Base-by-base conservation (phyloP, 306 rosid species). In the Astragalus membranaceus region DNA sequence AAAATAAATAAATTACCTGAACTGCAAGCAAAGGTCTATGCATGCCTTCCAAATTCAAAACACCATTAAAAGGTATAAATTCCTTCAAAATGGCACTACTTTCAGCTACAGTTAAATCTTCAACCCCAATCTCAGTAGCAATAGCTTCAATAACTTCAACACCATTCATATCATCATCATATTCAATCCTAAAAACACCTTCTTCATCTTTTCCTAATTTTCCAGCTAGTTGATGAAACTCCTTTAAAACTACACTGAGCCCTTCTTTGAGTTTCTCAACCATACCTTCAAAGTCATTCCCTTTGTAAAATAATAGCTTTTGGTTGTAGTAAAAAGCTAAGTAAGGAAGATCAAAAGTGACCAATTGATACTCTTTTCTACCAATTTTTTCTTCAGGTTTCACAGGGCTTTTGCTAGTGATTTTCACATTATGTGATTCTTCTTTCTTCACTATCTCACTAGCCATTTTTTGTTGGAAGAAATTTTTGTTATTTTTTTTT, bases 251-350 rank as follows among this genome's bases (percentile, higher is more conserved):
- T 6, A 74, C 77, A 10, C 60, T 67, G 0, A 94, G 83, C 11
- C 97, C 92, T n/a, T 84, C 81, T 52, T 94, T 94, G 9, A 94
- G 57, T 41, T 84, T 94, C 80, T 78, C 75, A 5, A 88, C 99
- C 80, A 73, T 78, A 11, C 72, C 84, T 9, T 81, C 90, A 64
- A 72, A 90, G 55, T 82, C 86, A 0, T 26, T 76, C 1, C 90
- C 97, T 36, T 79, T 83, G 88, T 88, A 94, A 17, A 94, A 76
- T 7, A 94, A 44, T 4, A 94, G 57, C 87, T 94, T 94, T 52
- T 94, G 99, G 87, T 94, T 94, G 83, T 94, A 94, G 86, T 88
- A 94, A 43, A 94, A 94, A 9, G 99, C 99, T 8, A 94, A 53
- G 56, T 94, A 94, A 1, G 99, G 99, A 8, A 91, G 88, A 54